Evolutionary conservation across 306 rosid species (phyloP).

Genomic region (Abrus pulchellus): DNA sequence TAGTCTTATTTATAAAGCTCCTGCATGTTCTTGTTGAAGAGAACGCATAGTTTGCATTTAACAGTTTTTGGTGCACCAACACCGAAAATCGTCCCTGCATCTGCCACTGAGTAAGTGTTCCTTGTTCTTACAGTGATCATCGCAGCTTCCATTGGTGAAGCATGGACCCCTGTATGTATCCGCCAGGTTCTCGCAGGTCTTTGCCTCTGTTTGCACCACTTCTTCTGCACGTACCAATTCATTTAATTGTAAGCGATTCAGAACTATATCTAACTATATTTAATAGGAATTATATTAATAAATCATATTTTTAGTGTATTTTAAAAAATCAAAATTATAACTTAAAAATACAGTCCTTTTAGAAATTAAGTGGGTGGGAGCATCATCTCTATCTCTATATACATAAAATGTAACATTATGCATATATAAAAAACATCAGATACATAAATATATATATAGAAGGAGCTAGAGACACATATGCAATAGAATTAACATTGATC

Average conservation of each 20-base stretch:
- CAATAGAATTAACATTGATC: background rate
- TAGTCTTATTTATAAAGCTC: background rate
- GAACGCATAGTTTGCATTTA: background rate
- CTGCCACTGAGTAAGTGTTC: constrained; percentile 32
- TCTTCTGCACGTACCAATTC: constrained; percentile 26
- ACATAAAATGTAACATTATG: background rate
- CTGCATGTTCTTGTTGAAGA: background rate
- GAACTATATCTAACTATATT: no score
- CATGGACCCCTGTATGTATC: constrained; percentile 34
- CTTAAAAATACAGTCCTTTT: no score
- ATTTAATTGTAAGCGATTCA: background rate
- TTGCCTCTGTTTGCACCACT: constrained; percentile 42
- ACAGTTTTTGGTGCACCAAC: constrained; percentile 44
- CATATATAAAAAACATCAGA: background rate
- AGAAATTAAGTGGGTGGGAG: no score
- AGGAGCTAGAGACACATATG: background rate
- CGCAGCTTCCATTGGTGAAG: constrained; percentile 24
- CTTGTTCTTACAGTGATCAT: constrained; percentile 37
- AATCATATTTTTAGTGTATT: no score
- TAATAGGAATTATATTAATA: no score
- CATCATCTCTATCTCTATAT: no score
- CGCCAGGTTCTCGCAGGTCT: constrained; percentile 38
- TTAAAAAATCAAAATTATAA: no score
- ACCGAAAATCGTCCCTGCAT: constrained; percentile 40
- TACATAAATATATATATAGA: no score